A percentile compares a stretch with the other conserved stretches of the same genome.
phyloP scores from a whole-genome alignment of 2,329 filamentous ascomycete genomes.

The Pestalotiopsis sp. region DNA sequence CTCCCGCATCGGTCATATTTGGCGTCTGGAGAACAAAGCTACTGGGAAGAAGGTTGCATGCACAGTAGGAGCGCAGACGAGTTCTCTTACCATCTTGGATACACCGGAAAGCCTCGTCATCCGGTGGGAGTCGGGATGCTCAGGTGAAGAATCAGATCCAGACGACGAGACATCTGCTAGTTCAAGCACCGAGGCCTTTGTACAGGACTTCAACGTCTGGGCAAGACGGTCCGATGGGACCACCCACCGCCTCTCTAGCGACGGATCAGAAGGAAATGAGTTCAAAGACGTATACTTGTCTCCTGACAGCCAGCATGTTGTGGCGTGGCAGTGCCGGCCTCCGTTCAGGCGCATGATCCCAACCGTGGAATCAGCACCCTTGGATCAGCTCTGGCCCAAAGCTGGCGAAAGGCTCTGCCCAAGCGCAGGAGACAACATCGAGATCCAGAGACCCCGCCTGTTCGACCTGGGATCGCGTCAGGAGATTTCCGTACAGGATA shows the following conservation, averaged over 20 bases:
- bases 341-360: not conserved
- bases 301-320: not conserved
- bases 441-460: slow-evolving; percentile 4
- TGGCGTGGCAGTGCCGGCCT: slow-evolving; percentile 3
- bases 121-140: not conserved
- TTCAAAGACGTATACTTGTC: slow-evolving; percentile 1
- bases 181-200: not conserved
- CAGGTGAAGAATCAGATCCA: not conserved
- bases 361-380: not conserved
- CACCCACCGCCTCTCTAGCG: not conserved
- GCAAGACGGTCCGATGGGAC: not conserved
- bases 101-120: not conserved
- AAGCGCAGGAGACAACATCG: not conserved
- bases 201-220: slow-evolving; percentile 6
- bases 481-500: not conserved
- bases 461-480: not conserved
- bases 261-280: not conserved
- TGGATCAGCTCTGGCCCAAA: slow-evolving; percentile 2
- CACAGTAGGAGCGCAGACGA: not conserved
- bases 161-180: not conserved
- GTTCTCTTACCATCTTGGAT: not conserved
- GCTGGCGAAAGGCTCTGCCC: not conserved
- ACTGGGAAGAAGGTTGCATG: not conserved
- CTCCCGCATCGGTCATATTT: slow-evolving; percentile 2
- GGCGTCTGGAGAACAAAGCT: not conserved